Conservation (phyloP, 257 asterid species). For the Penstemon barbatus region DNA sequence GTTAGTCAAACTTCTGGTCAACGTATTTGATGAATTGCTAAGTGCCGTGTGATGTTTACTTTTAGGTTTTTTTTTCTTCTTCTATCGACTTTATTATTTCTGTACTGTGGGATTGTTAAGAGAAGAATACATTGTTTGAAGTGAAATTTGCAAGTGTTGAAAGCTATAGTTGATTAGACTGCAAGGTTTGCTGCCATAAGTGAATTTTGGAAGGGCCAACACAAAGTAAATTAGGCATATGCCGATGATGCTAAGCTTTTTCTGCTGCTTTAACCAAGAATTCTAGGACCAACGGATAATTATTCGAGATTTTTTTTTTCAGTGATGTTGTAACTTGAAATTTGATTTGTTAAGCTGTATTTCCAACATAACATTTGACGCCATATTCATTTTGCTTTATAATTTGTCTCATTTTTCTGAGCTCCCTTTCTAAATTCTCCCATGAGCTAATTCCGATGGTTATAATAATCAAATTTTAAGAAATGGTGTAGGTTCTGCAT, state of each 20-base stretch:
- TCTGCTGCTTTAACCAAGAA: not conserved
- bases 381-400: not conserved
- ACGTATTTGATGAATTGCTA: not conserved
- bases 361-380: not conserved
- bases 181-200: not conserved
- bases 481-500: not conserved
- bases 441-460: too few species aligned
- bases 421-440: not conserved
- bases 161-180: too few species aligned
- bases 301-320: not conserved
- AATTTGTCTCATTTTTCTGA: not conserved
- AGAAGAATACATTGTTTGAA: not conserved
- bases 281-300: not conserved
- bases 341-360: not conserved
- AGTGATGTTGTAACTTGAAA: not conserved
- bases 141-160: not conserved
- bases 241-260: not conserved
- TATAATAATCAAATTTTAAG: too few species aligned
- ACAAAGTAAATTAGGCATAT: not conserved
- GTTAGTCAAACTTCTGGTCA: conserved; percentile 26
- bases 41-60: not conserved
- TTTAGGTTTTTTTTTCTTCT: not conserved
- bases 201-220: not conserved
- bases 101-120: not conserved
- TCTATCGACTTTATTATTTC: not conserved